Conservation (phyloP, 164 flowering plant species). For the Dillenia suffruticosa region DNA sequence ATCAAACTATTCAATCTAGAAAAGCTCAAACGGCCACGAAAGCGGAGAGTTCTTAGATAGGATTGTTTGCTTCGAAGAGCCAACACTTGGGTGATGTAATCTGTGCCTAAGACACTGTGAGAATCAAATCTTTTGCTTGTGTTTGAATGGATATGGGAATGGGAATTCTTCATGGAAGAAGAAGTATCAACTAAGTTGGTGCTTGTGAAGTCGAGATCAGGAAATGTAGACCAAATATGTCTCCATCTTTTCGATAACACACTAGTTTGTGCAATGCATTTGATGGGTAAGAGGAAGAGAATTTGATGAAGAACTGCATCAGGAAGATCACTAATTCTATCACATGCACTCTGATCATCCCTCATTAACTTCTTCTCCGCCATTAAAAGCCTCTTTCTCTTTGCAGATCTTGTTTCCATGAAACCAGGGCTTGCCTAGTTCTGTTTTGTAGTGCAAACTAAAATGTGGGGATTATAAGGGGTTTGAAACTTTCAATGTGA, state of each 20-base stretch:
- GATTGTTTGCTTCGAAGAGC: constrained; percentile 20
- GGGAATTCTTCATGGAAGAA: no score
- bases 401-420: constrained; percentile 60
- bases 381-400: constrained; percentile 22
- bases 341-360: neutral
- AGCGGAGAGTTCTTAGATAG: constrained; percentile 31
- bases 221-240: constrained; percentile 40
- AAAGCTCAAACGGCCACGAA: constrained; percentile 28
- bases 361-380: neutral
- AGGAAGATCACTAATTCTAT: constrained; percentile 48
- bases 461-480: no score
- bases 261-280: constrained; percentile 30
- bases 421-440: no score
- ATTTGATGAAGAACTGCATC: constrained; percentile 39
- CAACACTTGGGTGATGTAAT: constrained; percentile 21
- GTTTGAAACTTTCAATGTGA: no score
- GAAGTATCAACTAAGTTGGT: neutral
- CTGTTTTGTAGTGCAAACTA: no score
- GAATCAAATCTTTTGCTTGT: no score
- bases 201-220: constrained; percentile 53
- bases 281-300: constrained; percentile 36
- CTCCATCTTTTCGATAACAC: constrained; percentile 41
- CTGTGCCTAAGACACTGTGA: no score
- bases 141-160: no score
- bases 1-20: constrained; percentile 32